Evolutionary conservation across 306 rosid species (phyloP).

Genomic region (Vachellia collinsii): DNA sequence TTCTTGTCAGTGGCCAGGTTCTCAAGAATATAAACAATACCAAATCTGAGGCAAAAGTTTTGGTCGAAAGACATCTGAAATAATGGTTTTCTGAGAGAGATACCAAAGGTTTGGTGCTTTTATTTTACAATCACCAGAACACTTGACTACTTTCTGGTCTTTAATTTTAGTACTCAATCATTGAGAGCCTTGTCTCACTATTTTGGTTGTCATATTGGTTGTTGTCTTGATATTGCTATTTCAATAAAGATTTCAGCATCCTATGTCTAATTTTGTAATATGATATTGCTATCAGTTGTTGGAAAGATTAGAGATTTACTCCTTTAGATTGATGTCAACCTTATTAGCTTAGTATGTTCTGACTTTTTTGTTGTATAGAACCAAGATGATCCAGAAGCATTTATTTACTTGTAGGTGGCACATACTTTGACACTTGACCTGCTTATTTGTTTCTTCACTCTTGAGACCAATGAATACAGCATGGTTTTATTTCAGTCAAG

Average conservation of each 20-base stretch:
- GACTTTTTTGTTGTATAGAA: neutral
- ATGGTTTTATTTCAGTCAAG: neutral
- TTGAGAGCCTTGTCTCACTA: slow-evolving; percentile 18
- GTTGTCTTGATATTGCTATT: neutral
- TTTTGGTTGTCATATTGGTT: slow-evolving; percentile 12
- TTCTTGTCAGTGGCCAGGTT: slow-evolving; percentile 42
- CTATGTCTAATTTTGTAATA: slow-evolving; percentile 12
- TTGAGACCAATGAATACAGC: neutral
- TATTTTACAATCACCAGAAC: slow-evolving; percentile 15
- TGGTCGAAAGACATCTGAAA: slow-evolving; percentile 32
- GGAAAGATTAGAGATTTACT: neutral
- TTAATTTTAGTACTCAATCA: slow-evolving; percentile 8
- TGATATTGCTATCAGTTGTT: neutral
- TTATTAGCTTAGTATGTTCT: neutral
- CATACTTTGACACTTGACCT: neutral
- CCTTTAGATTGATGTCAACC: neutral
- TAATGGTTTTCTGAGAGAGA: slow-evolving; percentile 26
- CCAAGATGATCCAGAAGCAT: neutral
- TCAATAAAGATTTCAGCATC: neutral
- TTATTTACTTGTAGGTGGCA: slow-evolving; percentile 20
- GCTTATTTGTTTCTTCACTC: neutral
- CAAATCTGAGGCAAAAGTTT: slow-evolving; percentile 32
- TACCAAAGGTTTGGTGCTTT: slow-evolving; percentile 30
- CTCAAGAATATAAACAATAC: slow-evolving; percentile 22
- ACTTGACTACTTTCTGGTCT: neutral